These are phyloP conservation scores for Ceratocystis ficicola DNA, from an alignment of 2,329 filamentous ascomycete genomes.

Conservation along the genomic window DNA sequence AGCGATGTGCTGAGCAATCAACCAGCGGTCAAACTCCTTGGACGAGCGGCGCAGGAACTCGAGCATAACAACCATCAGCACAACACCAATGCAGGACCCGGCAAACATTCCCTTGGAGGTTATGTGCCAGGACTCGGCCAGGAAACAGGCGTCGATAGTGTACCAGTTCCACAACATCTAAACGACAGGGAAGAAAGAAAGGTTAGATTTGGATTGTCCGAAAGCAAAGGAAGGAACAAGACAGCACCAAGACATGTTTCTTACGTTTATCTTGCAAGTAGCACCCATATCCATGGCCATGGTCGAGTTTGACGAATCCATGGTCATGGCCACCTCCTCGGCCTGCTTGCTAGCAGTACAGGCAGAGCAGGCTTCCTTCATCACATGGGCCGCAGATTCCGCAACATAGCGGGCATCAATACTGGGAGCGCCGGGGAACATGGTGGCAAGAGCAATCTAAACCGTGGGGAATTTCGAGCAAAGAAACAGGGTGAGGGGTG, in stretches of 20 bases:
- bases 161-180: constrained; percentile 77
- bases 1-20: constrained; percentile 39
- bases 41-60: constrained; percentile 58
- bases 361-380: constrained; percentile 9
- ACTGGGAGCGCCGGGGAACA: not conserved
- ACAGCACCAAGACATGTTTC: not conserved
- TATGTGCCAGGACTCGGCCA: constrained; percentile 57
- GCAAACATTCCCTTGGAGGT: constrained; percentile 60
- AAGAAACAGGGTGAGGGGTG: not conserved
- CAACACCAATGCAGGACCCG: constrained; percentile 65
- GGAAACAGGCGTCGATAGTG: constrained; percentile 60
- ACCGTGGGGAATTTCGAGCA: not conserved
- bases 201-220: constrained; percentile 35
- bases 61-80: constrained; percentile 59
- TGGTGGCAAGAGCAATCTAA: not conserved
- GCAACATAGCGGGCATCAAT: not conserved
- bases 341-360: constrained; percentile 7
- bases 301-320: constrained; percentile 21
- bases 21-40: constrained; percentile 60
- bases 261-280: constrained; percentile 14
- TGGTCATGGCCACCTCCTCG: not conserved
- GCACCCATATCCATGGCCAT: constrained; percentile 23
- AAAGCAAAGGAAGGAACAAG: not conserved
- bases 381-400: not conserved
- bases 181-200: constrained; percentile 24